phyloP scores from a whole-genome alignment of 1,139 yeast genomes.

The Lodderomyces margitis region DNA sequence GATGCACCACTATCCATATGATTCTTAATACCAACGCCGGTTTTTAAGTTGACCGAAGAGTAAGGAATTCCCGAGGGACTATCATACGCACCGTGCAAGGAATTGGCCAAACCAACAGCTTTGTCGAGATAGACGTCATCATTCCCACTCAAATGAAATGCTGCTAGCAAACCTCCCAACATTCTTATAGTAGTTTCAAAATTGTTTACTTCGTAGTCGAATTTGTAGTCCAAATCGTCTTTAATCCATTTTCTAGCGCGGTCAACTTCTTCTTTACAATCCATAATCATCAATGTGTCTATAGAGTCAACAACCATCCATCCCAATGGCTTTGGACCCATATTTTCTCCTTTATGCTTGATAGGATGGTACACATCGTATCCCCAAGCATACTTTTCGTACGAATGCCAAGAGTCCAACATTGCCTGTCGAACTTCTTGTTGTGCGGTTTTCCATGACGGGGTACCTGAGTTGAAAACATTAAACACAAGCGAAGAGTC shows the following conservation, averaged over 20 bases:
- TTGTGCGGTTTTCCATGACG: conserved; percentile 45
- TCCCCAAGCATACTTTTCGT: conserved; percentile 82
- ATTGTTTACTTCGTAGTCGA: conserved; percentile 75
- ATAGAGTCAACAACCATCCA: conserved; percentile 93
- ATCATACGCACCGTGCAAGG: conserved; percentile 65
- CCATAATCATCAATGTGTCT: conserved; percentile 85
- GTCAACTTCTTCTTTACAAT: conserved; percentile 59
- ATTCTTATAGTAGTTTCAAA: conserved; percentile 93
- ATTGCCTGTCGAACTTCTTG: conserved; percentile 62
- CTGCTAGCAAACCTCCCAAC: conserved; percentile 89
- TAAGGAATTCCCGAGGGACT: conserved; percentile 70
- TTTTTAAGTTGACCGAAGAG: conserved; percentile 69
- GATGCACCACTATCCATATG: conserved; percentile 66
- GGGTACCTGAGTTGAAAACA: not conserved
- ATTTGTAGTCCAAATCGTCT: conserved; percentile 43
- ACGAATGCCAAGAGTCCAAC: conserved; percentile 76
- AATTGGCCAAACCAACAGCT: conserved; percentile 72
- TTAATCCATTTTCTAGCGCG: conserved; percentile 76
- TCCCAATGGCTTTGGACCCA: conserved; percentile 84
- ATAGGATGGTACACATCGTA: conserved; percentile 46
- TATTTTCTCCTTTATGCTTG: conserved; percentile 60
- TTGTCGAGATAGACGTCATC: conserved; percentile 65
- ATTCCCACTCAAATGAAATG: conserved; percentile 69
- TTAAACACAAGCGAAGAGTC: not conserved
- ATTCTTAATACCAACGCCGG: conserved; percentile 58